Evolutionary conservation across 768 basidiomycete species (phyloP), one percentile per base, ranked within the genome.

Genomic region (Cyathus striatus): DNA sequence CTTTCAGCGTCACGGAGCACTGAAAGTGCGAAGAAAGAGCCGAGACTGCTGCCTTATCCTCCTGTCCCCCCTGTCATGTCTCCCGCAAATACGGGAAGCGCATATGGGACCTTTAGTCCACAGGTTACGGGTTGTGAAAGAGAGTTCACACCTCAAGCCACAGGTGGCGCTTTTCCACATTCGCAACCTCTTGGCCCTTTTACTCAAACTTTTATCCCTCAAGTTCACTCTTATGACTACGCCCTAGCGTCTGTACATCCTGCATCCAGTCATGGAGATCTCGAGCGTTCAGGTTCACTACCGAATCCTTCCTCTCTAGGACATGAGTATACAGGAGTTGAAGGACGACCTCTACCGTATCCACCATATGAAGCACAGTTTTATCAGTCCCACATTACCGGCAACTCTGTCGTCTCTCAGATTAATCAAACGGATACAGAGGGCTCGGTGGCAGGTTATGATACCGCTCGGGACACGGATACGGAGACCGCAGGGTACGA

Each of bases 41-140:
- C 58, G 20, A 42, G 58, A 18, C 41, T 58, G 48, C 37, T 60
- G 30, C 59, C 59, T 2, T 55, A 56, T 44, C 58, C 58, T 3
- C 55, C 52, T 24, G 44, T 4, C 13, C n/a, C n/a, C n/a, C n/a
- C n/a, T n/a, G 4, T 32, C 13, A 12, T 32, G 4, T 32, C 30
- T 14, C 30, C 41, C 23, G 32, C 38, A 22, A 39, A 35, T 46
- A 4, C 30, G 30, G n/a, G n/a, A n/a, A 53, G 55, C 5, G 39
- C 46, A 7, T 18, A 27, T 18, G 35, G 35, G 9, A 30, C 9
- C 35, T 36, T 36, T 18, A 36, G 12, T 7, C 35, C 35, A 7
- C 35, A 36, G 35, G 35, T 18, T 18, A 36, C 35, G 20, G 35
- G 35, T 18, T 7, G 20, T 36, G n/a, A n/a, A n/a, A n/a, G n/a